Base-by-base conservation (phyloP, 2,329 filamentous ascomycete species). In the Apiospora aurea region DNA sequence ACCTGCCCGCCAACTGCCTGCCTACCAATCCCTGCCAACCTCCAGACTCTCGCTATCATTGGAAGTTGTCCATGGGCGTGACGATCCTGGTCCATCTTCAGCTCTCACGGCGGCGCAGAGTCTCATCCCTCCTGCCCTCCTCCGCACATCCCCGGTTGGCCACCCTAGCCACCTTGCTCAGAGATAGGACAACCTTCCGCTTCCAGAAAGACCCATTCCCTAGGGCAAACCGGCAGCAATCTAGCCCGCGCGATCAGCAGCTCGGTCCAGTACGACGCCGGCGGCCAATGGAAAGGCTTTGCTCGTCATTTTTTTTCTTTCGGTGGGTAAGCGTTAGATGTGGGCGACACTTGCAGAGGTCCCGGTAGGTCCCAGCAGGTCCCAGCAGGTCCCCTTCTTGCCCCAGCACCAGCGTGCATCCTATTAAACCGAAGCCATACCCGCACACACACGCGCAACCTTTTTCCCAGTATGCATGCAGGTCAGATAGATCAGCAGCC, bases 171-270 rank as follows among this genome's bases (percentile, higher is more conserved):
- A 68, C 67, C 64, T 51, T 53, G 73, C 68, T 72, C 53, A 74
- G 73, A 73, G 75, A 77, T 76, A 76, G 74, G 76, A 68, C 71
- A 75, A 76, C 79, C 79, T 80, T 80, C 79, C 78, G 69, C 72
- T 78, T 79, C 75, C 73, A 78, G 78, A 77, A 79, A 72, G 73
- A 66, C 73, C 76, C 77, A 76, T 75, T 71, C 71, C 71, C 69
- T 78, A 79, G 77, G 73, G 75, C 73, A 71, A 71, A 70, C 75
- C 57, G 57, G 57, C 57, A 41, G 57, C 57, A 64, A 57, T 73
- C 72, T 76, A 76, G 75, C 73, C 76, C 75, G 74, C 75, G 41
- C 66, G 66, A 44, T 44, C 66, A 68, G 66, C 41, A 26, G 75
- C 74, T 74, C 75, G 77, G 76, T 74, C 77, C 75, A 73, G 77